Conservation (phyloP, 768 basidiomycete genomes). For the Podaxis sp. region DNA sequence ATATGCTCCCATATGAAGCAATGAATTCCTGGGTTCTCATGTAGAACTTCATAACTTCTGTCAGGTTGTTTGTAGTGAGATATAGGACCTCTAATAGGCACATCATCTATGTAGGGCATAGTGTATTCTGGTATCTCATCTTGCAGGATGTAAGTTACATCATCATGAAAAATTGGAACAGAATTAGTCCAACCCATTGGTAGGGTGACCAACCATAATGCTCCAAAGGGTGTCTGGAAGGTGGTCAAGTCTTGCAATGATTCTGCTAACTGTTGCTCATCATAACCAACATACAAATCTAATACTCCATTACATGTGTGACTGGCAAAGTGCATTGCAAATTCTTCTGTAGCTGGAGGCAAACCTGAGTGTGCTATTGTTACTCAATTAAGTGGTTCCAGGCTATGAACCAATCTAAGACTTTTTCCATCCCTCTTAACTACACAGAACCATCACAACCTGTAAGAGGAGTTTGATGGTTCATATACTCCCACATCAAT, state of each 20-base stretch:
- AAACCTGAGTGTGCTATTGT: no score
- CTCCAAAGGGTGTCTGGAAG: constrained; percentile 15
- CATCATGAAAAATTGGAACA: constrained; percentile 14
- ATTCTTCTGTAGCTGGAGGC: no score
- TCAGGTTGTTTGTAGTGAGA: constrained; percentile 26
- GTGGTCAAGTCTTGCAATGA: constrained; percentile 11
- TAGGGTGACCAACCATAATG: constrained; percentile 11
- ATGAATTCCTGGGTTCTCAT: constrained; percentile 30
- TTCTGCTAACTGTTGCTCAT: constrained; percentile 1
- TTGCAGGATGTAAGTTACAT: constrained; percentile 26
- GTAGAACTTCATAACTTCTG: constrained; percentile 29
- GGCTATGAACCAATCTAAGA: constrained; percentile 31
- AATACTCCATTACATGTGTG: constrained; percentile 2
- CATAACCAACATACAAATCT: constrained; percentile 14
- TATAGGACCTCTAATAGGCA: constrained; percentile 29
- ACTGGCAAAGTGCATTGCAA: no score
- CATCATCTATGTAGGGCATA: constrained; percentile 35
- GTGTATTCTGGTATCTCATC: constrained; percentile 34
- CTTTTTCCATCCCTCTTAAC: constrained; percentile 32
- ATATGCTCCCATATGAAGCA: constrained; percentile 40
- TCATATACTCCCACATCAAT: constrained; percentile 34
- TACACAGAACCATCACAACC: constrained; percentile 40
- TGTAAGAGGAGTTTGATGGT: constrained; percentile 28
- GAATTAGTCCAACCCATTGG: constrained; percentile 19
- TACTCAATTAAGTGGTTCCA: constrained; percentile 35